Evolutionary conservation across 257 asterid genomes (phyloP).

Genomic region (Agastache rugosa): DNA sequence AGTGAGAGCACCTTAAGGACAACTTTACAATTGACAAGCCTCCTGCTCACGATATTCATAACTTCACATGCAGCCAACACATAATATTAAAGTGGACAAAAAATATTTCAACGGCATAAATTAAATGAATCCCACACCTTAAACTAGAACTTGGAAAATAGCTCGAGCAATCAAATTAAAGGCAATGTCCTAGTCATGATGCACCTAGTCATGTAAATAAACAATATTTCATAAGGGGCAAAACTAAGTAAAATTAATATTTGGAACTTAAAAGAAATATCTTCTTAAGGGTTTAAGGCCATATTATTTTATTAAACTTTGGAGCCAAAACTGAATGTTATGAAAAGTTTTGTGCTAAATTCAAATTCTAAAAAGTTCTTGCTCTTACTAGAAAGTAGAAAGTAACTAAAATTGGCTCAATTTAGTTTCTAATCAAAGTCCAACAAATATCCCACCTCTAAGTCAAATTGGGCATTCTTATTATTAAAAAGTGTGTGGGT

Average conservation of each 20-base stretch:
- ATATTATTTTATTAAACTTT: too few species aligned
- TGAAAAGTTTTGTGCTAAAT: too few species aligned
- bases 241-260: background rate
- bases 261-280: background rate
- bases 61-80: background rate
- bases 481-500: too few species aligned
- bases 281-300: too few species aligned
- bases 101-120: background rate
- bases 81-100: background rate
- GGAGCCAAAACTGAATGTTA: too few species aligned
- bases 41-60: background rate
- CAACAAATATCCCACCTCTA: too few species aligned
- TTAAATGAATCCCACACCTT: background rate
- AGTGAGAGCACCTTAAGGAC: background rate
- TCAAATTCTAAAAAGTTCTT: too few species aligned
- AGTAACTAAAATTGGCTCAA: too few species aligned
- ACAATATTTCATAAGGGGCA: background rate
- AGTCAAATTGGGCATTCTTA: too few species aligned
- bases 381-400: too few species aligned
- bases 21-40: background rate
- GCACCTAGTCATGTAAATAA: background rate
- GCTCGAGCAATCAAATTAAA: background rate
- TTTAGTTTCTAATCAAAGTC: too few species aligned
- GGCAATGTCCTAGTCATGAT: background rate
- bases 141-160: background rate